Conservation (phyloP, 805 yeast genomes). For the Myxozyma monticola region DNA sequence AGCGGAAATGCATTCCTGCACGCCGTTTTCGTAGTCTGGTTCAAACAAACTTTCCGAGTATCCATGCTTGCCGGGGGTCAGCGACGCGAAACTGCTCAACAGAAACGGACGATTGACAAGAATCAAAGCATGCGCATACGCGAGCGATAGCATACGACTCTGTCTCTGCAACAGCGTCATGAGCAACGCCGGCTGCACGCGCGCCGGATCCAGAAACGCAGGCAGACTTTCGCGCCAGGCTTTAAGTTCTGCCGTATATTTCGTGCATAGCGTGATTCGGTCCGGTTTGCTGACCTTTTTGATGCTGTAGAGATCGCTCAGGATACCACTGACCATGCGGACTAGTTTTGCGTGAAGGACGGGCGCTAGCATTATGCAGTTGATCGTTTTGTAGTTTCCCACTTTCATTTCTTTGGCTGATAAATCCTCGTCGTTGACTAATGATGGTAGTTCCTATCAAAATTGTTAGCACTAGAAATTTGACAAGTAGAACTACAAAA, state of each 20-base stretch:
- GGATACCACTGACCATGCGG: slow-evolving; percentile 14
- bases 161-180: slow-evolving; percentile 23
- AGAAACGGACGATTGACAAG: slow-evolving; percentile 24
- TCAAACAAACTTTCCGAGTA: neutral
- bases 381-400: slow-evolving; percentile 1
- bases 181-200: slow-evolving; percentile 13
- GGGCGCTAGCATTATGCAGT: slow-evolving; percentile 23
- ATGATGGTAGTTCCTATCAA: slow-evolving; percentile 10
- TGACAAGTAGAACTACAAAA: neutral
- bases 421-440: slow-evolving; percentile 22
- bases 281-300: neutral
- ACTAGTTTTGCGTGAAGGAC: slow-evolving; percentile 19
- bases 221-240: slow-evolving; percentile 18
- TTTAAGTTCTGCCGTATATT: slow-evolving; percentile 11
- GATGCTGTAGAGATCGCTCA: slow-evolving; percentile 20
- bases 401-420: neutral
- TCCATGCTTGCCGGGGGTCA: slow-evolving; percentile 10
- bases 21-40: slow-evolving; percentile 7
- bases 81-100: slow-evolving; percentile 18
- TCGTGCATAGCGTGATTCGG: neutral
- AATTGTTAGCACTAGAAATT: neutral
- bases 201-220: slow-evolving; percentile 21
- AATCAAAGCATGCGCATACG: slow-evolving; percentile 22
- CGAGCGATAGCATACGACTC: slow-evolving; percentile 17
- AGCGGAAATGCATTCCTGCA: slow-evolving; percentile 19